Evolutionary conservation across 768 basidiomycete species (phyloP).

Genomic region (Lentinula detonsa): DNA sequence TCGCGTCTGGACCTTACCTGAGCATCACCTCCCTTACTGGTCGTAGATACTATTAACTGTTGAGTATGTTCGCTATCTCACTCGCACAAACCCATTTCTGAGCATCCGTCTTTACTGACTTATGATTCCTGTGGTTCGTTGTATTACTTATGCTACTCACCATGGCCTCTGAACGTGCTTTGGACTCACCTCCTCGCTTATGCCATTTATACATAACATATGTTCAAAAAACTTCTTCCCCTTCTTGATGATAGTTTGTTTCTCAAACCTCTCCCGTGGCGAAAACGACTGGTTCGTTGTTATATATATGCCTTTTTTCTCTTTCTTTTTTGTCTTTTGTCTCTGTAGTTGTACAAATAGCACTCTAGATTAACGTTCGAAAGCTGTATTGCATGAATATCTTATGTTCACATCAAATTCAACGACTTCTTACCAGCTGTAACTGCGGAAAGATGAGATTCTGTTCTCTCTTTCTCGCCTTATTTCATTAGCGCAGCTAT

Average conservation of each 20-base stretch:
- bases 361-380: neutral
- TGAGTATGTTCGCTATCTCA: neutral
- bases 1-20: neutral
- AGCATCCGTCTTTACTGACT: neutral
- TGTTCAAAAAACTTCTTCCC: neutral
- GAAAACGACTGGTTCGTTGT: neutral
- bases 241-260: neutral
- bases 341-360: neutral
- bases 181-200: neutral
- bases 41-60: neutral
- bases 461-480: no score
- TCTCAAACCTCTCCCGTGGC: neutral
- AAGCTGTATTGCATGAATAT: neutral
- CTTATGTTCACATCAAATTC: no score
- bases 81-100: neutral
- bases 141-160: constrained; percentile 6
- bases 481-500: neutral
- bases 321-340: neutral
- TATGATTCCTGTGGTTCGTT: neutral
- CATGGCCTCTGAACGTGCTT: constrained; percentile 2
- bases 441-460: neutral
- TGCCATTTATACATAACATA: constrained; percentile 1
- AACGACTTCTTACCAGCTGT: neutral
- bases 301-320: neutral
- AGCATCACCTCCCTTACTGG: no score